These are phyloP conservation scores for Hansenula sp. DNA, from an alignment of 1,139 yeast species.

Conservation along the genomic window DNA sequence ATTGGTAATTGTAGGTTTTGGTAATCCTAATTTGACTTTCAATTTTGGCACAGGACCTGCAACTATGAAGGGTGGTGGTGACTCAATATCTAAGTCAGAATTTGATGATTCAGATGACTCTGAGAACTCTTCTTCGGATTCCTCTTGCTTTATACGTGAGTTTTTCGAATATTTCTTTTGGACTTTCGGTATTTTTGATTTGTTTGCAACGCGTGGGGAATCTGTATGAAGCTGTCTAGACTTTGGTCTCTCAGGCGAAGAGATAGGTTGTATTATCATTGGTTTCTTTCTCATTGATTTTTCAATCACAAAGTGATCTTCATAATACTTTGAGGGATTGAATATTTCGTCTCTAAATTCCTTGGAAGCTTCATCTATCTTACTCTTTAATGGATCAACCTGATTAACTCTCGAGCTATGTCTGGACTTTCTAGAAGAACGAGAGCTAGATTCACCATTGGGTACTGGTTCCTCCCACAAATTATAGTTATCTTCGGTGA, in stretches of 20 bases:
- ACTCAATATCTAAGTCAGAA: conserved; percentile 15
- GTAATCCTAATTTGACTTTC: conserved; percentile 44
- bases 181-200: no score
- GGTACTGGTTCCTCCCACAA: conserved; percentile 14
- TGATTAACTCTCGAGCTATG: conserved; percentile 18
- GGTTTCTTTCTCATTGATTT: conserved; percentile 1
- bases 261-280: not conserved
- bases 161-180: not conserved
- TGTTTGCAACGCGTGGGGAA: no score
- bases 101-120: conserved; percentile 1
- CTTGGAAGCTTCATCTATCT: conserved; percentile 19
- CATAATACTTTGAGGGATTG: conserved; percentile 18
- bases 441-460: conserved; percentile 9
- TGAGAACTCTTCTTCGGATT: conserved; percentile 15
- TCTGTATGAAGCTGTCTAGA: no score
- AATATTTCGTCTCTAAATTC: conserved; percentile 11
- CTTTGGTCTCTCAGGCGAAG: not conserved
- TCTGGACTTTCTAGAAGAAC: conserved; percentile 22
- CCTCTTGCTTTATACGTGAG: not conserved
- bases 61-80: conserved; percentile 9
- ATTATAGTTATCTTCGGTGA: conserved; percentile 21
- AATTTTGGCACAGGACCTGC: conserved; percentile 29
- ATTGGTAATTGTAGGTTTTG: conserved; percentile 65
- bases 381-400: conserved; percentile 21
- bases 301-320: conserved; percentile 11